These are phyloP conservation scores for Alternaria brassicicola DNA, from an alignment of 2,329 filamentous ascomycete species.

Conservation along the genomic window DNA sequence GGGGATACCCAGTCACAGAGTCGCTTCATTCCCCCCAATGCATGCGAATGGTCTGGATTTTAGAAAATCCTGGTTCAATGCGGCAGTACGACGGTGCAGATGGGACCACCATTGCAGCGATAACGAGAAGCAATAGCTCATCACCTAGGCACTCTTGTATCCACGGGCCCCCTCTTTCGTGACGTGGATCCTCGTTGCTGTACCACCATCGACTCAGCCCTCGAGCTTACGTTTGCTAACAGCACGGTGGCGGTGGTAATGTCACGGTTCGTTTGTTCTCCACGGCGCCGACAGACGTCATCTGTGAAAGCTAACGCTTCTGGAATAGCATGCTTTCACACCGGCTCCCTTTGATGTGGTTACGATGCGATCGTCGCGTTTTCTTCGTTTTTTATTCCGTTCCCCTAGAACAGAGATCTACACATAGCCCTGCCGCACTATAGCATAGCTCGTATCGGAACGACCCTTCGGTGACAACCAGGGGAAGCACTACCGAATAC, in stretches of 20 bases:
- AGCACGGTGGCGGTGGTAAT: constrained; percentile 2
- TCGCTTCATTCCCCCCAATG: constrained; percentile 1
- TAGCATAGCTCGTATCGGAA: constrained; percentile 8
- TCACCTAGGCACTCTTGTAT: background rate
- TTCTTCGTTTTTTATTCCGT: background rate
- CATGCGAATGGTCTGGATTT: background rate
- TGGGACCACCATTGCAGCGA: background rate
- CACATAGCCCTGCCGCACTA: background rate
- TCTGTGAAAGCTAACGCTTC: background rate
- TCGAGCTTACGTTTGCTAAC: background rate
- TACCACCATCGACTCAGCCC: constrained; percentile 7
- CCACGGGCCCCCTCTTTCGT: background rate
- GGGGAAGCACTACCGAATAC: constrained; percentile 2
- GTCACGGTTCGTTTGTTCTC: background rate
- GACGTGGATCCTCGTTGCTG: background rate
- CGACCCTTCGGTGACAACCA: background rate
- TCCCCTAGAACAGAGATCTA: constrained; percentile 5
- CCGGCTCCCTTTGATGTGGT: background rate
- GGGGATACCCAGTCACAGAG: background rate
- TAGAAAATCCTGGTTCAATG: background rate
- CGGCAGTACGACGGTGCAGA: background rate
- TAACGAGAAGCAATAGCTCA: background rate
- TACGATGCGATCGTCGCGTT: constrained; percentile 6
- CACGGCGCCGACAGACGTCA: background rate
- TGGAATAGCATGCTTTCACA: background rate